Base-by-base conservation (phyloP, 306 rosid species). In the Sphenostylis stenocarpa region DNA sequence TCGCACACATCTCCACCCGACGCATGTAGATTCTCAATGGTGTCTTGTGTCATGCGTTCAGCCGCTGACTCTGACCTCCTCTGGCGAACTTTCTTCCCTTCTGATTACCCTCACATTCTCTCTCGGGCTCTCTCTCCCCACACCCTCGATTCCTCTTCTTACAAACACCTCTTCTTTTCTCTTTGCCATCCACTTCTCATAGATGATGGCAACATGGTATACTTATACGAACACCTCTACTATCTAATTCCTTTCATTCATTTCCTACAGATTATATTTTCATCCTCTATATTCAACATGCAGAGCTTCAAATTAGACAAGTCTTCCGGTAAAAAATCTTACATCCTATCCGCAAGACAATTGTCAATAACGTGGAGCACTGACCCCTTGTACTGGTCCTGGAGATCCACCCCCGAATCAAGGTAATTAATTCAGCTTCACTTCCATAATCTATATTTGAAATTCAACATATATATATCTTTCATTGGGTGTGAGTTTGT, bases 271-370 rank as follows among this genome's bases (percentile, higher is more conserved):
- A 21, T 66, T 71, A 20, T 67, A 6, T 62, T 5, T 0, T 53
- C 4, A 72, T 26, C 21, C 6, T 3, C 14, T 26, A 11, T 60
- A 16, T 4, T 2, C 60, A 13, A 3, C 60, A 16, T 63, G 64
- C 63, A 90, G 95, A 78, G 83, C 47, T 90, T 91, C 78, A 75
- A 79, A 57, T 67, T 91, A 78, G 95, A 90, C 23, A 89, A 73
- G 72, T 67, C 1, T 3, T 78, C 87, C 0, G 95, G 88, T 21
- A 85, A 84, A 63, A 77, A 84, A 45, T 78, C 83, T 1, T 90
- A 84, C 23, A 52, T 82, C 14, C n/a, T 90, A 5, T 88, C 91
- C 7, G 93, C 95, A 58, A 88, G 88, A 60, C 88, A 84, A 60
- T 57, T 91, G 4, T 78, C 49, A 0, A 83, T 91, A 19, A 23